phyloP scores from a whole-genome alignment of 2,329 filamentous ascomycete species.

The Aspergillus aculeatus region DNA sequence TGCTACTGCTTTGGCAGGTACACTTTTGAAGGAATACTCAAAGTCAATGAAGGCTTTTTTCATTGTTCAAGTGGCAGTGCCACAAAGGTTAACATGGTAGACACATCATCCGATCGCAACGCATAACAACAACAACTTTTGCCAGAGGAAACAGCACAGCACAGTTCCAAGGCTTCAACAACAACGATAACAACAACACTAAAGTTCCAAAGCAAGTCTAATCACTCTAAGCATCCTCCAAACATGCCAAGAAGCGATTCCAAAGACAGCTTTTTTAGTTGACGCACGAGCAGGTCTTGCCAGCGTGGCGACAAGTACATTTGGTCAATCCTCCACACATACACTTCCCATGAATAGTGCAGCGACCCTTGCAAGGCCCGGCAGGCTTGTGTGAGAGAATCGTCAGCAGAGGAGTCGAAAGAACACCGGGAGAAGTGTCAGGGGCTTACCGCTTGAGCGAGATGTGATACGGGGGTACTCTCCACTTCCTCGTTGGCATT shows the following conservation, averaged over 20 bases:
- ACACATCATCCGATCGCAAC: neutral
- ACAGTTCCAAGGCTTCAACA: neutral
- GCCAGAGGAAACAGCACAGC: too few relatives aligned
- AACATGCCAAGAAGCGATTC: neutral
- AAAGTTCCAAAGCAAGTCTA: neutral
- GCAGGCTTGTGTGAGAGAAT: too few relatives aligned
- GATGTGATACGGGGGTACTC: too few relatives aligned
- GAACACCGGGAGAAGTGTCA: too few relatives aligned
- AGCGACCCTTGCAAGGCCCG: neutral
- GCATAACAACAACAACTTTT: neutral
- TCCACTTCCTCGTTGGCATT: too few relatives aligned
- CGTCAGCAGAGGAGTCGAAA: too few relatives aligned
- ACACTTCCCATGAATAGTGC: neutral
- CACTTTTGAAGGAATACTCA: neutral
- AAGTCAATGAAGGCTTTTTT: neutral
- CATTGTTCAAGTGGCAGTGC: neutral
- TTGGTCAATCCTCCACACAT: neutral
- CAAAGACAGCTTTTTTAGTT: neutral
- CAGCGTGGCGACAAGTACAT: neutral
- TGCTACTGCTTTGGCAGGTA: neutral
- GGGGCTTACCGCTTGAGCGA: too few relatives aligned
- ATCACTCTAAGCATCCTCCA: neutral
- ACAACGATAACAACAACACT: neutral
- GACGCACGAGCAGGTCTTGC: neutral
- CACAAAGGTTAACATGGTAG: neutral